Conservation (phyloP, 1,284 basidiomycete species). For the Uromyces viciae-fabae region DNA sequence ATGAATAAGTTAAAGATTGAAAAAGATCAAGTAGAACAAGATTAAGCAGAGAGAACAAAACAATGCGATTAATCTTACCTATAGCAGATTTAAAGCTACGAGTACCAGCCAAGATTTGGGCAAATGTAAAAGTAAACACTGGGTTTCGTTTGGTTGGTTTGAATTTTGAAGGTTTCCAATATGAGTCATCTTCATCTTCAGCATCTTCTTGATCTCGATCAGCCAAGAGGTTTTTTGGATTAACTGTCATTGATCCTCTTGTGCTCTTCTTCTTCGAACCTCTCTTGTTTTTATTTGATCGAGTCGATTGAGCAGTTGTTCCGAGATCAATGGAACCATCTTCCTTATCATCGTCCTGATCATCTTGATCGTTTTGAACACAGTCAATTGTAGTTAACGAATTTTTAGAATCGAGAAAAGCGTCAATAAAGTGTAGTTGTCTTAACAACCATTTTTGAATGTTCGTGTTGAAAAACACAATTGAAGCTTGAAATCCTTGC, state of each 20-base stretch:
- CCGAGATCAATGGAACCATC: not conserved
- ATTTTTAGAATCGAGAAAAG: not conserved
- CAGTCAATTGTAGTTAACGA: not conserved
- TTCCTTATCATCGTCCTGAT: not conserved
- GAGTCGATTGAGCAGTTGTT: constrained; percentile 62
- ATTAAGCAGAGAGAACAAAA: not conserved
- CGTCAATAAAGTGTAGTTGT: constrained; percentile 45
- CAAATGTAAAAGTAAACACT: constrained; percentile 73
- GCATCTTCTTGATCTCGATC: too few species aligned
- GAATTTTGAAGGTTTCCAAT: constrained; percentile 45
- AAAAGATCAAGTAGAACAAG: constrained; percentile 53
- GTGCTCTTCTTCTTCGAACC: not conserved
- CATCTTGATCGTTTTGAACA: not conserved
- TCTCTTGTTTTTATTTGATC: constrained; percentile 60
- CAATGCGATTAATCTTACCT: constrained; percentile 60
- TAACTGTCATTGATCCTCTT: not conserved
- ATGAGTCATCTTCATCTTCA: constrained; percentile 39
- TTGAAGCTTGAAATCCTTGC: constrained; percentile 65
- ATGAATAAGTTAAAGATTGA: constrained; percentile 45
- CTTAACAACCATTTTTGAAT: constrained; percentile 67
- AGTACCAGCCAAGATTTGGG: constrained; percentile 75
- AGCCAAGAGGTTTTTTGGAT: too few species aligned
- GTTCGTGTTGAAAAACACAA: constrained; percentile 69
- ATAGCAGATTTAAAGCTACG: constrained; percentile 85
- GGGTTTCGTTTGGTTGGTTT: constrained; percentile 71